Evolutionary conservation across 2,329 filamentous ascomycete species (phyloP).

Genomic region (Rachicladosporium sp.): DNA sequence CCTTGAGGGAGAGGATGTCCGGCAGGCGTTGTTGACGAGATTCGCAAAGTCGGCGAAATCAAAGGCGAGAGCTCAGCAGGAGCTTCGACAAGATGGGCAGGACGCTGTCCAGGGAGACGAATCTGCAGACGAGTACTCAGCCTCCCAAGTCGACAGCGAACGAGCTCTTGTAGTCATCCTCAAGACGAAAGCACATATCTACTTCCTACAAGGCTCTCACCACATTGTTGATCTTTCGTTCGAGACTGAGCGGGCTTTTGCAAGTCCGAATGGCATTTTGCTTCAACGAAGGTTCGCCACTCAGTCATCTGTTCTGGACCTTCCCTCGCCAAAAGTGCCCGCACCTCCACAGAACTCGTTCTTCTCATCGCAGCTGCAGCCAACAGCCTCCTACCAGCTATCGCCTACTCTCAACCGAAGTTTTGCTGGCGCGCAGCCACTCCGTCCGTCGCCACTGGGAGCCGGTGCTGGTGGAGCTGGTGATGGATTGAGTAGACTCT

Average conservation of each 20-base stretch:
- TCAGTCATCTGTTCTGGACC: conserved; percentile 15
- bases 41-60: conserved; percentile 40
- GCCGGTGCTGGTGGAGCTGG: conserved; percentile 7
- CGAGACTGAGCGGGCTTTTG: conserved; percentile 23
- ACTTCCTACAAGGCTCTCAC: conserved; percentile 75
- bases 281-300: conserved; percentile 58
- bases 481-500: conserved; percentile 17
- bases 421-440: conserved; percentile 12
- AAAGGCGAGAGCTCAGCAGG: neutral
- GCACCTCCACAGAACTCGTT: conserved; percentile 72
- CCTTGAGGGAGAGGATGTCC: conserved; percentile 71
- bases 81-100: conserved; percentile 1
- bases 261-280: conserved; percentile 3
- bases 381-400: conserved; percentile 24
- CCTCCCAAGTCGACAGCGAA: no score
- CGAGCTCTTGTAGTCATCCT: conserved; percentile 77
- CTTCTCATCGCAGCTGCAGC: conserved; percentile 51
- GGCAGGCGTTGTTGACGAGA: conserved; percentile 77
- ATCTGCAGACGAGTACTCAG: no score
- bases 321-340: conserved; percentile 26
- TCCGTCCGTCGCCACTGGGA: conserved; percentile 14
- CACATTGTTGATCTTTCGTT: conserved; percentile 91
- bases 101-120: no score
- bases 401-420: conserved; percentile 21
- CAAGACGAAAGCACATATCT: conserved; percentile 84